Evolutionary conservation across 345 rosid species (phyloP).

Genomic region (Linum usitatissimum): DNA sequence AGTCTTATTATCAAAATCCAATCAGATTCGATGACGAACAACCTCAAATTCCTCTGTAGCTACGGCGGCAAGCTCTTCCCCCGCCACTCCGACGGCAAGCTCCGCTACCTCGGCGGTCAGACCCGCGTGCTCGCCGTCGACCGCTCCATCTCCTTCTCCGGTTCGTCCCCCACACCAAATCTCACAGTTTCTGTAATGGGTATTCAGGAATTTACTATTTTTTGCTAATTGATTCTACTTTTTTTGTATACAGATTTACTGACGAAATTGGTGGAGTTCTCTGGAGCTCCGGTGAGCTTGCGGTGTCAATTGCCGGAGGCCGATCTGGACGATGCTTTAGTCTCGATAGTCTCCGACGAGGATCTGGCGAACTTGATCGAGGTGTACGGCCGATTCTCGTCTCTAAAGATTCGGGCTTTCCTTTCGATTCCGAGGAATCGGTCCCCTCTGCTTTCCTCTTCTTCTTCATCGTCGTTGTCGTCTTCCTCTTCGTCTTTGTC

Average conservation of each 20-base stretch:
- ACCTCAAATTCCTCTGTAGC: conserved; percentile 2
- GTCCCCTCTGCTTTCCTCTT: background rate
- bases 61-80: conserved; percentile 3
- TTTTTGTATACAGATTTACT: background rate
- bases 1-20: background rate
- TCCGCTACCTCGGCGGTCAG: conserved; percentile 2
- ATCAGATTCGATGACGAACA: background rate
- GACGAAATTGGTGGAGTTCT: background rate
- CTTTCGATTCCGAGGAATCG: background rate
- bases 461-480: conserved; percentile 1
- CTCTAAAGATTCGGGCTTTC: background rate
- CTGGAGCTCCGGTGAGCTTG: background rate
- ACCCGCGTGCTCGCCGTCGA: conserved; percentile 5
- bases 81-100: conserved; percentile 2
- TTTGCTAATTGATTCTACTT: background rate
- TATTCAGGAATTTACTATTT: background rate
- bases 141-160: conserved; percentile 8
- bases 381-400: background rate
- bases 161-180: background rate
- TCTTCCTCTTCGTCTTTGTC: background rate
- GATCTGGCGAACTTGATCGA: conserved; percentile 1
- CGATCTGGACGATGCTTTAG: background rate
- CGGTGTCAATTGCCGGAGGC: background rate
- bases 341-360: background rate
- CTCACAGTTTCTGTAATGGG: background rate